These are phyloP conservation scores for Penicillium pulvis DNA, from an alignment of 495 filamentous ascomycete genomes.

Conservation along the genomic window DNA sequence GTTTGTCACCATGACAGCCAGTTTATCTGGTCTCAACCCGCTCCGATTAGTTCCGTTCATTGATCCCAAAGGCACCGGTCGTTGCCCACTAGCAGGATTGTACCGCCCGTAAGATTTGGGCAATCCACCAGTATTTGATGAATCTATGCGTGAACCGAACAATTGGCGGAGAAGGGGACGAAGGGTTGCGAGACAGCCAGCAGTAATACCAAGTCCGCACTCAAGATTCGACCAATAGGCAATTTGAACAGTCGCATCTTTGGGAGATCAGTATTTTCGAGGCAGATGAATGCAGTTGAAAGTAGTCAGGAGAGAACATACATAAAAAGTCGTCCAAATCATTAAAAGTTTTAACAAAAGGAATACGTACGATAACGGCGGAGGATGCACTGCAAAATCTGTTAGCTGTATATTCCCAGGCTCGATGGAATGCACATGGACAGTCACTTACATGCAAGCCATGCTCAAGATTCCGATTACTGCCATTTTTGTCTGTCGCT, in stretches of 20 bases:
- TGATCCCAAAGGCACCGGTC: conserved; percentile 33
- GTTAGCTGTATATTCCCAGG: not conserved
- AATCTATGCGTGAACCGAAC: conserved; percentile 28
- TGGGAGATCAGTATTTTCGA: conserved; percentile 4
- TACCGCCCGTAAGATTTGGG: conserved; percentile 31
- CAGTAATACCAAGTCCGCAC: conserved; percentile 45
- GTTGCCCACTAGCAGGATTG: conserved; percentile 17
- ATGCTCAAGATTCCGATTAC: conserved; percentile 44
- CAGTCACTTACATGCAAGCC: conserved; percentile 44
- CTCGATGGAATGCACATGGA: not conserved
- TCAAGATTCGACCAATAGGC: conserved; percentile 50
- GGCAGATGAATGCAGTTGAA: not conserved
- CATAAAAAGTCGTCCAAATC: conserved; percentile 42
- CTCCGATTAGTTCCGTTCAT: conserved; percentile 25
- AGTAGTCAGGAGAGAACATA: conserved; percentile 14
- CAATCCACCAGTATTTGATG: conserved; percentile 28
- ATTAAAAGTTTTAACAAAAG: conserved; percentile 39
- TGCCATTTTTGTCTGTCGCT: conserved; percentile 37
- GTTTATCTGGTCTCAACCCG: conserved; percentile 38
- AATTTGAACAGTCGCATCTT: conserved; percentile 45
- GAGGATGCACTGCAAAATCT: conserved; percentile 34
- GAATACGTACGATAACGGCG: conserved; percentile 44
- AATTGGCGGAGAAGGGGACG: conserved; percentile 46
- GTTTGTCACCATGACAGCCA: conserved; percentile 42
- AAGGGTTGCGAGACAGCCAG: conserved; percentile 49